These are phyloP conservation scores for Penicillium italicum DNA, from an alignment of 2,329 filamentous ascomycete species.

Conservation along the genomic window DNA sequence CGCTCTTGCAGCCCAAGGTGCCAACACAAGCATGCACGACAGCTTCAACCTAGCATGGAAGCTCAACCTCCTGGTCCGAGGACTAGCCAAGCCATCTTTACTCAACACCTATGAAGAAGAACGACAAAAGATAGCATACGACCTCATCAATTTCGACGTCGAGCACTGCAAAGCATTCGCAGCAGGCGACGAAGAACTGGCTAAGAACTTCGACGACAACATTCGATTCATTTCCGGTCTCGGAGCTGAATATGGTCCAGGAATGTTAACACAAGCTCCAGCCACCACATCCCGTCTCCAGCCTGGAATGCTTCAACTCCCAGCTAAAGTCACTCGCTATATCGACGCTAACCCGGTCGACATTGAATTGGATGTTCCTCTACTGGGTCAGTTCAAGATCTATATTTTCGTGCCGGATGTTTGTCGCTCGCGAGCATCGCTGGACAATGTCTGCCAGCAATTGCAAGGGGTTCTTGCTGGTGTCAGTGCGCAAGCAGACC, in stretches of 20 bases:
- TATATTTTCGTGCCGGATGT: slow-evolving; percentile 68
- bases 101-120: slow-evolving; percentile 33
- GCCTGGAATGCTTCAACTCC: slow-evolving; percentile 53
- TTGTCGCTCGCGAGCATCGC: slow-evolving; percentile 53
- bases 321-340: slow-evolving; percentile 68
- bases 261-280: slow-evolving; percentile 55
- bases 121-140: slow-evolving; percentile 29
- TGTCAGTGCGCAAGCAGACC: slow-evolving; percentile 56
- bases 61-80: slow-evolving; percentile 28
- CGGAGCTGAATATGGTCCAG: slow-evolving; percentile 64
- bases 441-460: slow-evolving; percentile 56
- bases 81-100: slow-evolving; percentile 23
- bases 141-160: slow-evolving; percentile 31
- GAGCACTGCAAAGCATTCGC: slow-evolving; percentile 53
- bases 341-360: slow-evolving; percentile 76
- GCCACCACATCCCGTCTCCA: slow-evolving; percentile 35
- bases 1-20: slow-evolving; percentile 34
- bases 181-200: slow-evolving; percentile 61
- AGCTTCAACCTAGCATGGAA: slow-evolving; percentile 39
- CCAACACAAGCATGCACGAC: slow-evolving; percentile 38
- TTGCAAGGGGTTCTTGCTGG: slow-evolving; percentile 56
- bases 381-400: slow-evolving; percentile 72
- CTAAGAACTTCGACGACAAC: slow-evolving; percentile 66
- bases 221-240: slow-evolving; percentile 71
- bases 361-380: slow-evolving; percentile 72